phyloP scores from a whole-genome alignment of 208 protist genomes.

The Acanthamoeba castellanii region DNA sequence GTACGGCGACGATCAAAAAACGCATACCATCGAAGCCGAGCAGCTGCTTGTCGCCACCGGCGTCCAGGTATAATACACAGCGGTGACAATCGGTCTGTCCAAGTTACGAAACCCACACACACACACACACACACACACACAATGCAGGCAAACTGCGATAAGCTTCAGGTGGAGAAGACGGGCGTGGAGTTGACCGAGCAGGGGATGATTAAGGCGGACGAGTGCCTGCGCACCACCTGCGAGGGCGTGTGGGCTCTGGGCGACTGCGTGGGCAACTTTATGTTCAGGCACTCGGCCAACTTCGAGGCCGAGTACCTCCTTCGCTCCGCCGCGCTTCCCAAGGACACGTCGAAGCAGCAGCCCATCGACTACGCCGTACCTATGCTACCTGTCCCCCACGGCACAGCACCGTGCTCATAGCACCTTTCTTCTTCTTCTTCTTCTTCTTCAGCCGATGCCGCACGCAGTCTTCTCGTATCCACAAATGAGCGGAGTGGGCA shows the following conservation, averaged over 20 bases:
- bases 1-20: background rate
- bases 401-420: background rate
- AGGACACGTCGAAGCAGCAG: background rate
- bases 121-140: too few relatives aligned
- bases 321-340: background rate
- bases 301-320: slow-evolving; percentile 75
- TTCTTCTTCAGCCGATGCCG: slow-evolving; percentile 72
- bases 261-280: slow-evolving; percentile 76
- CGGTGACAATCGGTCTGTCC: too few relatives aligned
- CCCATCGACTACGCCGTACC: slow-evolving; percentile 76
- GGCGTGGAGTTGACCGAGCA: slow-evolving; percentile 36
- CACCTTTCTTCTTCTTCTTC: background rate
- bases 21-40: background rate
- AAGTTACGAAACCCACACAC: background rate
- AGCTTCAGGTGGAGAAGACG: slow-evolving; percentile 49
- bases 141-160: slow-evolving; percentile 72
- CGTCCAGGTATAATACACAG: slow-evolving; percentile 18
- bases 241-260: slow-evolving; percentile 76
- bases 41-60: slow-evolving; percentile 74
- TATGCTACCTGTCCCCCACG: background rate
- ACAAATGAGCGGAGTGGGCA: slow-evolving; percentile 72
- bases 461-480: slow-evolving; percentile 75
- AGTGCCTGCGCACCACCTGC: slow-evolving; percentile 69
- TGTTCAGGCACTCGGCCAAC: slow-evolving; percentile 80
- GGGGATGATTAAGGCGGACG: slow-evolving; percentile 78